These are phyloP conservation scores for Suillus tomentosus DNA, from an alignment of 768 basidiomycete species.

Conservation along the genomic window DNA sequence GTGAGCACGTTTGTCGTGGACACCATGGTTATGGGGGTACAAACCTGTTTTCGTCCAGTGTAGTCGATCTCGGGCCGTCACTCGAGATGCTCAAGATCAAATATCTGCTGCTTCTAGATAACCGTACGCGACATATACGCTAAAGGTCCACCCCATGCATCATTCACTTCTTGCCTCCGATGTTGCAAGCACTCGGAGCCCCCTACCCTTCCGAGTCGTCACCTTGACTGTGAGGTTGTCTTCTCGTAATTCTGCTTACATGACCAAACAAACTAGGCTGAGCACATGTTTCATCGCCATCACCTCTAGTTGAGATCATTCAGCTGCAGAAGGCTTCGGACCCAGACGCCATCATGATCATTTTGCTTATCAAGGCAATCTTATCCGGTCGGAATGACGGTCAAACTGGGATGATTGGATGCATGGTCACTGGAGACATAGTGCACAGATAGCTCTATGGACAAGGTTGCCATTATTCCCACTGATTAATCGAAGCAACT, in stretches of 20 bases:
- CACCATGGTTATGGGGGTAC: too few relatives aligned
- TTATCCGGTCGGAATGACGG: neutral
- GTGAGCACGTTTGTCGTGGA: too few relatives aligned
- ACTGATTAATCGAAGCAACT: neutral
- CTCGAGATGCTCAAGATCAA: too few relatives aligned
- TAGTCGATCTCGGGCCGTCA: too few relatives aligned
- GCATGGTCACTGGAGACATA: neutral
- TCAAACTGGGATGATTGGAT: neutral
- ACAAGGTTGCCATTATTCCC: neutral
- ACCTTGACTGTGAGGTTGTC: conserved; percentile 29
- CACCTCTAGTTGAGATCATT: conserved; percentile 28
- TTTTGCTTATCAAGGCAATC: conserved; percentile 27
- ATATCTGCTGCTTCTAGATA: too few relatives aligned
- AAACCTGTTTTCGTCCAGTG: too few relatives aligned
- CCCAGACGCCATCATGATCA: conserved; percentile 25
- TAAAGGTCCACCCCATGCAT: conserved; percentile 26
- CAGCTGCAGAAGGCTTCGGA: conserved; percentile 30
- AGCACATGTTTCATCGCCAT: conserved; percentile 21
- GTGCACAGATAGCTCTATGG: neutral
- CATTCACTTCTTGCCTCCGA: conserved; percentile 31
- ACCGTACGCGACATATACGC: too few relatives aligned
- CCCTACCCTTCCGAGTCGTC: conserved; percentile 20
- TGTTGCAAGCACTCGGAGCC: conserved; percentile 29
- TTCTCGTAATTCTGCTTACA: conserved; percentile 30
- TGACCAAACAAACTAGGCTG: conserved; percentile 27